Evolutionary conservation across 805 yeast species (phyloP).

Genomic region (Cyberlindnera xishuangbannaensis): DNA sequence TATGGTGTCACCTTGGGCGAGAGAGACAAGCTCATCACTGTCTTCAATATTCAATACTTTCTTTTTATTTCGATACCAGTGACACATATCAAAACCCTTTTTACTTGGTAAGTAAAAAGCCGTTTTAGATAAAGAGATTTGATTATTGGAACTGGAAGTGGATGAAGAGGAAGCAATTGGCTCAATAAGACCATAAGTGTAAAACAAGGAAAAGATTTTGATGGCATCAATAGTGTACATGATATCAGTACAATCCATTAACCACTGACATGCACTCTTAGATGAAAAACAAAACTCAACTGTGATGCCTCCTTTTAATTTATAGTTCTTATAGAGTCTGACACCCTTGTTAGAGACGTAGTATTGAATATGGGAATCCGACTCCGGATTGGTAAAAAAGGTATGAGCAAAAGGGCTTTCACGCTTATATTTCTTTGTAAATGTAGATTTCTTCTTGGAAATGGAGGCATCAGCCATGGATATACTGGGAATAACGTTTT

Average conservation of each 20-base stretch:
- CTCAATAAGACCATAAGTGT: conserved; percentile 40
- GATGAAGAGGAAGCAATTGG: conserved; percentile 37
- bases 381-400: conserved; percentile 83
- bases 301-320: conserved; percentile 25
- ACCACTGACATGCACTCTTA: conserved; percentile 78
- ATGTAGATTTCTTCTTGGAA: not conserved
- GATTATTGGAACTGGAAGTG: conserved; percentile 22
- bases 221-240: conserved; percentile 46
- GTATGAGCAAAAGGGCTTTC: conserved; percentile 66
- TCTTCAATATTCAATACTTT: conserved; percentile 12
- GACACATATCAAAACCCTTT: conserved; percentile 35
- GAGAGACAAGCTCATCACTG: conserved; percentile 15
- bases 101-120: conserved; percentile 39
- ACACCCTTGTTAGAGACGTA: conserved; percentile 64
- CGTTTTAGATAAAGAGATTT: conserved; percentile 31
- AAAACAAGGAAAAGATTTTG: conserved; percentile 45
- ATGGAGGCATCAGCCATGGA: not conserved
- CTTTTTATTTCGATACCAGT: conserved; percentile 25
- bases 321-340: conserved; percentile 44
- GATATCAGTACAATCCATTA: conserved; percentile 83
- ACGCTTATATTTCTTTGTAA: conserved; percentile 14
- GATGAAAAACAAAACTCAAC: conserved; percentile 59
- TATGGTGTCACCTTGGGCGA: conserved; percentile 11
- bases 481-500: conserved; percentile 1
- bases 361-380: conserved; percentile 76